Conservation (phyloP, 305 asterid genomes). For the Ajuga reptans region DNA sequence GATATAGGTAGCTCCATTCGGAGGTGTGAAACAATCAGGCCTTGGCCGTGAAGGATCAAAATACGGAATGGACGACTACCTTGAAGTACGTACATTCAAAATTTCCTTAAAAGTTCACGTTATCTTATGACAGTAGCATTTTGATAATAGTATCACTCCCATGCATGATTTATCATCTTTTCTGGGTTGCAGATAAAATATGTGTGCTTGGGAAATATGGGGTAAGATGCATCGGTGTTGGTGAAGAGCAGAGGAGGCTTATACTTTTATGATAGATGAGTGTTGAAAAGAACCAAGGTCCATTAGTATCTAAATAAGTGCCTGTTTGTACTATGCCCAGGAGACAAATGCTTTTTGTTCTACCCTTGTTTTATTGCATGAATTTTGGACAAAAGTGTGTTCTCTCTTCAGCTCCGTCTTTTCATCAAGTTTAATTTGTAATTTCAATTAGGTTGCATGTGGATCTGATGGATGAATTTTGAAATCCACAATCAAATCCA, state of each 20-base stretch:
- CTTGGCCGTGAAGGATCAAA: slow-evolving; percentile 99
- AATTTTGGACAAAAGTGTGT: slow-evolving; percentile 21
- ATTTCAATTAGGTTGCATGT: no score
- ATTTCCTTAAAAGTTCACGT: not conserved
- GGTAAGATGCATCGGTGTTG: slow-evolving; percentile 25
- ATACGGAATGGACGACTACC: slow-evolving; percentile 88
- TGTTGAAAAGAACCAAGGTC: not conserved
- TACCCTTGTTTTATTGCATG: slow-evolving; percentile 22
- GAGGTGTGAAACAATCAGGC: slow-evolving; percentile 93
- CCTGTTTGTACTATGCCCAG: slow-evolving; percentile 31
- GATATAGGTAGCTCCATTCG: slow-evolving; percentile 86
- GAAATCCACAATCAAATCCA: no score
- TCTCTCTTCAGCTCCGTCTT: not conserved
- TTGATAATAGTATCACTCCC: not conserved
- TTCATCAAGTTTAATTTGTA: slow-evolving; percentile 6
- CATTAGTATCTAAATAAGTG: slow-evolving; percentile 35
- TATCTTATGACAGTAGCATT: not conserved
- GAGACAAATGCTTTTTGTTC: slow-evolving; percentile 34
- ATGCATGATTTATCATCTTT: not conserved
- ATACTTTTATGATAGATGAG: slow-evolving; percentile 18
- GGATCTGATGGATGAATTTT: no score
- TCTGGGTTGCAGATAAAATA: slow-evolving; percentile 53
- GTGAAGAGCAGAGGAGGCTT: not conserved
- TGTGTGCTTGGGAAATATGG: slow-evolving; percentile 76
- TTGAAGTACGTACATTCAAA: slow-evolving; percentile 49